Conservation (phyloP, 2,329 filamentous ascomycete genomes). For the Fonsecaea nubica region DNA sequence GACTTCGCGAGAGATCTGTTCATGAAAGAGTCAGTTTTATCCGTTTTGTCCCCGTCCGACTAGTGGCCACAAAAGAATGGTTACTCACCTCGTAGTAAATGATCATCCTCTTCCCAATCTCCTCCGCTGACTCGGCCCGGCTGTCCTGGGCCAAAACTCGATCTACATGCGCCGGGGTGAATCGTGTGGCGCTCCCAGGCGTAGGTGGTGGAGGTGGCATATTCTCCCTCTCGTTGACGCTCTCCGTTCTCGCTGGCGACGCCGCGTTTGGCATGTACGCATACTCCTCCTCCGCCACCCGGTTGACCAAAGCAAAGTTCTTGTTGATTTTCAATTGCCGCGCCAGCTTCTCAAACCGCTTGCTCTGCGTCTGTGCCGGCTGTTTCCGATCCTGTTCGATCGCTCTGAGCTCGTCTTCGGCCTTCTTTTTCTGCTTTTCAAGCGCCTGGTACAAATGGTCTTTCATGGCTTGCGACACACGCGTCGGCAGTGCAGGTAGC, state of each 20-base stretch:
- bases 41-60: background rate
- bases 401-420: slow-evolving; percentile 13
- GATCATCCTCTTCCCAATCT: slow-evolving; percentile 20
- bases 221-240: slow-evolving; percentile 6
- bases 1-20: slow-evolving; percentile 18
- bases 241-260: background rate
- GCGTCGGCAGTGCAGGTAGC: slow-evolving; percentile 6
- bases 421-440: slow-evolving; percentile 16
- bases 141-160: slow-evolving; percentile 18
- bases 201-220: background rate
- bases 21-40: background rate
- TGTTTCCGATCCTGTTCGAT: slow-evolving; percentile 16
- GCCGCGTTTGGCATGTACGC: slow-evolving; percentile 8
- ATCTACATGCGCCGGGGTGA: slow-evolving; percentile 15
- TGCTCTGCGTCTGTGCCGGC: slow-evolving; percentile 22
- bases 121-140: slow-evolving; percentile 19
- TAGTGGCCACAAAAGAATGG: background rate
- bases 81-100: slow-evolving; percentile 21
- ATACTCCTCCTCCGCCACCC: slow-evolving; percentile 19
- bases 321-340: slow-evolving; percentile 15
- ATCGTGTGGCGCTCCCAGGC: slow-evolving; percentile 12
- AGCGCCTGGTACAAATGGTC: slow-evolving; percentile 11
- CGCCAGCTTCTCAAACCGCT: slow-evolving; percentile 16
- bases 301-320: slow-evolving; percentile 17
- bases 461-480: slow-evolving; percentile 15